Base-by-base conservation (phyloP, 2,329 filamentous ascomycete genomes). In the Aspergillus glaucus region DNA sequence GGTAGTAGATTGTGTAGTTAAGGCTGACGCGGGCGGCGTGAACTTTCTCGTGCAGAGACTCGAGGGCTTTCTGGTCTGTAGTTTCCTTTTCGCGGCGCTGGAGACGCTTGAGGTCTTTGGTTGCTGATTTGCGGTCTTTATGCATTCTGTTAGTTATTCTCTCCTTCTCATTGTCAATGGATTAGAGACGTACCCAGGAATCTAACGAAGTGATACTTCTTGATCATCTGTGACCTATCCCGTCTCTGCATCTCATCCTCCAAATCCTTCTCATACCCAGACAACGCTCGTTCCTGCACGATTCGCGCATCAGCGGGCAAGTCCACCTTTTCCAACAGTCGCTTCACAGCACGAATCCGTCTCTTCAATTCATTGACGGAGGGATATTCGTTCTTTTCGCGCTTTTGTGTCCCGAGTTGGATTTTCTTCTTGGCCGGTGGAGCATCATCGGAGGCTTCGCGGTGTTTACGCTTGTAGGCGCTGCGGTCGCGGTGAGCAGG, bases 191-290 rank as follows among this genome's bases (percentile, higher is more conserved):
- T 61, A 72, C 70, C 81, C 52, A 85, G 75, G 60, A 85, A 85
- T n/a, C 81, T 68, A n/a, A 84, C 76, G 67, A 82, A 83, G 61
- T 85, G 81, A 61, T 83, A 85, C 60, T 76, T 78, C 50, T 73
- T 72, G 50, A 84, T 82, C 69, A 82, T 76, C 51, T 78, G 75
- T 43, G 71, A 73, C 55, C 74, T 72, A 55, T 75, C 68, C 56
- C 78, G 72, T 46, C 76, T 74, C 21, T 65, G 62, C 48, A 75
- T 70, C 48, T 74, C 71, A 21, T 75, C 71, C 14, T 68, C 70
- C 45, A 85, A 63, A 54, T 84, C 81, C 46, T 76, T 74, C 58
- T 81, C 70, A 48, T 79, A 79, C 1, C 75, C 76, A 48, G 72
- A 71, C 21, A 85, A 61, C 44, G 81, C 81, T 41, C 81, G 75